Evolutionary conservation across 2,329 filamentous ascomycete genomes (phyloP), one percentile per base, ranked within the genome.

Genomic region (Incumbomyces lentus): DNA sequence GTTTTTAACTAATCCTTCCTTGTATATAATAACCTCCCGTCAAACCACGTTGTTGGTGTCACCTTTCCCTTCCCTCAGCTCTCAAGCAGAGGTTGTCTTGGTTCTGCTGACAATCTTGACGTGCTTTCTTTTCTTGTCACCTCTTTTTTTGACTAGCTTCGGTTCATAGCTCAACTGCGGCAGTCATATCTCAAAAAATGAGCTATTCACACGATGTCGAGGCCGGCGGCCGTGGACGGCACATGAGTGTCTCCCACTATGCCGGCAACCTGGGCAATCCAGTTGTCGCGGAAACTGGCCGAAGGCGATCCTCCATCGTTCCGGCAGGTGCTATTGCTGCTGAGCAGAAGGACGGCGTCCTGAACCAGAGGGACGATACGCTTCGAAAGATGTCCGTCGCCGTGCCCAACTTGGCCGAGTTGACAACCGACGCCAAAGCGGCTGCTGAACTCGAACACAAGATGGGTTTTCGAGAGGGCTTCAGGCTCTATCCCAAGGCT

Each of bases 401-500:
- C 6, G 50, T 55, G 7, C 55, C 55, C 22, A 55, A 57, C 36
- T 43, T 57, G 44, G 53, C 53, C 16, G 53, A 57, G 40, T 46
- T 57, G 33, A 47, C 49, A 26, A 48, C 51, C 32, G 55, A 57
- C 43, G 55, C 55, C 14, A 52, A 53, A 45, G 49, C 49, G 16
- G 55, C 51, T 30, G 53, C 53, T 18, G 45, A 54, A 3, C 45
- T 52, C 16, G 55, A 57, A 40, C 49, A 46, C 35, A 54, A 45
- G 18, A 54, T 57, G 55, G 52, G 51, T 32, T 55, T 75, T 26
- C 60, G 76, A 60, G 79, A 93, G 68, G 88, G 86, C 51, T 73
- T 94, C 62, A 79, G 73, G 59, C 73, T 92, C 29, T 95, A 95
- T 61, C 87, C 86, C 49, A 92, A 93, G 69, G 87, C 87, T 16